These are phyloP conservation scores for Arabidopsis thaliana DNA, from an alignment of 345 rosid species.

Conservation along the genomic window TAIR10.1 NC_003075.7:12758501-12759000, in stretches of 20 bases:
- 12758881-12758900: conserved; percentile 78
- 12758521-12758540: conserved; percentile 16
- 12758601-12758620: conserved; percentile 74
- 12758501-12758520: conserved; percentile 58
- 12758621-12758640: conserved; percentile 94
- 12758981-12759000: conserved; percentile 29
- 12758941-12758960: neutral
- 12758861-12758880: conserved; percentile 89
- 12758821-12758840: conserved; percentile 11
- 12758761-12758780: neutral
- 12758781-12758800: conserved; percentile 2
- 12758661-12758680: conserved; percentile 70
- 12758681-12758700: neutral
- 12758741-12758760: neutral
- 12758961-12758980: conserved; percentile 4
- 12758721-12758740: neutral
- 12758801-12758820: conserved; percentile 22
- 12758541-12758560: neutral
- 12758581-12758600: conserved; percentile 65
- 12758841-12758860: conserved; percentile 79
- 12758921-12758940: conserved; percentile 15
- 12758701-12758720: neutral
- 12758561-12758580: neutral
- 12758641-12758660: conserved; percentile 89
- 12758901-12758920: conserved; percentile 91